Base-by-base conservation (phyloP, 352 stramenopile species). In the Globisporangium recalcitrans region DNA sequence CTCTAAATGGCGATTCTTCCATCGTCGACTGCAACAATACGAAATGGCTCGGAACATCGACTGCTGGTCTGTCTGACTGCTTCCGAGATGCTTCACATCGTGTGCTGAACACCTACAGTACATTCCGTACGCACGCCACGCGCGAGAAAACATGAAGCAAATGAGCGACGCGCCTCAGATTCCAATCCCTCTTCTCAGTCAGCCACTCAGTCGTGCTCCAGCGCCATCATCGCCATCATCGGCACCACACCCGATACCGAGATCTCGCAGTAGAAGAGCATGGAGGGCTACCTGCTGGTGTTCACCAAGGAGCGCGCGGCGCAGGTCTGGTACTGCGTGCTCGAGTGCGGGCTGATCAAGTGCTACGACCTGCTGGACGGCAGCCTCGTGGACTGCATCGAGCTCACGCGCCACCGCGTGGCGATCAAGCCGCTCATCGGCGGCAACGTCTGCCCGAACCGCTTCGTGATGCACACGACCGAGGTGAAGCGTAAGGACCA, bases 271-370 rank as follows among this genome's bases (percentile, higher is more conserved):
- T 19, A 44, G 3, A 10, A 14, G n/a, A 16, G 22, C 49, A 93
- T 93, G 83, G 83, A 93, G 51, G 83, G 83, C 48, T 93, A 82
- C 56, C 63, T 93, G 64, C 80, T 93, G 9, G 69, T 76, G 54
- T 82, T 90, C 55, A 60, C 68, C 40, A 77, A 86, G 54, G 62
- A 70, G 22, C 69, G 63, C 29, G 63, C 70, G 26, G 72, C 81
- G 58, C 77, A 84, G 51, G 52, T 85, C 48, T 65, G 64, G 61
- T 93, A 86, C 67, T 87, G 81, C 53, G 78, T 88, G 58, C 69
- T 93, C 49, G 81, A 90, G 65, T 68, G 82, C 47, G 83, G 81
- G n/a, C 65, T 77, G 66, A 62, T 93, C 49, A 65, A 68, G 51
- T 88, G 69, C 64, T 82, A 75, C 49, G 70, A 80, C 51, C 57